A percentile compares a stretch with the other conserved stretches of the same genome.
These are phyloP conservation scores for Gorgonomyces haynaldii DNA, from an alignment of 192 early-diverging fungal genomes.

Conservation along the genomic window DNA sequence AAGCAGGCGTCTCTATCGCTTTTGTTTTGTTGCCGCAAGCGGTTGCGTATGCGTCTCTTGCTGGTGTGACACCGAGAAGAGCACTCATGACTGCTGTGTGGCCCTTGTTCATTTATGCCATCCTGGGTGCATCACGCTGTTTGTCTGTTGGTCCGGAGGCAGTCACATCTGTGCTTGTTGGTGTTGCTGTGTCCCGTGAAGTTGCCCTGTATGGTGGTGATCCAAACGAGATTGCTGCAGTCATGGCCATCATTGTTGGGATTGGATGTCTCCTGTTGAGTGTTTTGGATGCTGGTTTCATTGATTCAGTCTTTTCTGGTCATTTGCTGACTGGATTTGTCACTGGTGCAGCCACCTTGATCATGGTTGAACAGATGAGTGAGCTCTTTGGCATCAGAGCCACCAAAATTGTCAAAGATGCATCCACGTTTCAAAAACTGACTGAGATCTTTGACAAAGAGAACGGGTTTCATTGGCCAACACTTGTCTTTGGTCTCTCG, in stretches of 20 bases:
- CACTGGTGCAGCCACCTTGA: conserved; percentile 1
- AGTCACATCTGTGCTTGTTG: conserved; percentile 17
- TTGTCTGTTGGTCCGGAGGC: conserved; percentile 34
- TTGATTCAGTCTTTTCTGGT: conserved; percentile 27
- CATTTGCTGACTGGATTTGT: conserved; percentile 23
- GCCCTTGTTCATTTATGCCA: conserved; percentile 27
- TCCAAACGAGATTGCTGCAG: conserved; percentile 14
- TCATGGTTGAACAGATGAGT: conserved; percentile 5
- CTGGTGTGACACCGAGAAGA: conserved; percentile 16
- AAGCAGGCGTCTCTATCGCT: conserved; percentile 22
- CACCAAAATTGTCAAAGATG: neutral
- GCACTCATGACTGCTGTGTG: conserved; percentile 26
- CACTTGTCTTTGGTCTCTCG: neutral
- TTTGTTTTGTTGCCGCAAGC: conserved; percentile 29
- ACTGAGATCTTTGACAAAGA: no score
- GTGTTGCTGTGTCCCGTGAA: conserved; percentile 11
- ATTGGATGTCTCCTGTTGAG: conserved; percentile 11
- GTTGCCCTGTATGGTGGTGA: neutral
- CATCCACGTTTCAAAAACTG: no score
- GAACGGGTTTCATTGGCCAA: no score
- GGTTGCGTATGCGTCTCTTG: conserved; percentile 26
- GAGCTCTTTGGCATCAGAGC: conserved; percentile 3
- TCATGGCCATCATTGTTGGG: conserved; percentile 22
- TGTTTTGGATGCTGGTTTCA: conserved; percentile 21
- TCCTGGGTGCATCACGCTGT: conserved; percentile 25